phyloP scores from a whole-genome alignment of 305 asterid genomes.

The Andrographis paniculata region DNA sequence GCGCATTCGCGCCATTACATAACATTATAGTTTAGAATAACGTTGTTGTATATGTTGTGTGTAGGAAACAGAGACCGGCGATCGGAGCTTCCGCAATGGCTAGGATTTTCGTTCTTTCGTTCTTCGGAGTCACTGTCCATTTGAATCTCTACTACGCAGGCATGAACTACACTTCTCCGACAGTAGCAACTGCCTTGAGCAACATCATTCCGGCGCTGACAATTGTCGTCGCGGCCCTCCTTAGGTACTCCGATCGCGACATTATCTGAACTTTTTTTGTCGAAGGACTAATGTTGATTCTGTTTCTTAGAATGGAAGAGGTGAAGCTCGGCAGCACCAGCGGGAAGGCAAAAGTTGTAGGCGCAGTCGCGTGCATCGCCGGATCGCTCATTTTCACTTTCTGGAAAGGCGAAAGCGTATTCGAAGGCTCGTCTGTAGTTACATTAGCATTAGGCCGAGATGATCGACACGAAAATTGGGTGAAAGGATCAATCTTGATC shows the following conservation, averaged over 20 bases:
- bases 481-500: slow-evolving; percentile 20
- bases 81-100: slow-evolving; percentile 2
- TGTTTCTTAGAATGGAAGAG: slow-evolving; percentile 17
- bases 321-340: slow-evolving; percentile 10
- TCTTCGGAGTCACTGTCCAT: slow-evolving; percentile 19
- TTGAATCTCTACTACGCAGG: slow-evolving; percentile 18
- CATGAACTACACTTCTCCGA: slow-evolving; percentile 20
- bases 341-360: slow-evolving; percentile 21
- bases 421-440: neutral
- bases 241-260: slow-evolving; percentile 10
- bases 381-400: slow-evolving; percentile 23
- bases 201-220: slow-evolving; percentile 22
- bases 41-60: neutral
- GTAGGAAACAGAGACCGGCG: neutral
- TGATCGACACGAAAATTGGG: slow-evolving; percentile 7
- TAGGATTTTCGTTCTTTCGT: slow-evolving; percentile 19
- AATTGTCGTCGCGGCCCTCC: slow-evolving; percentile 10
- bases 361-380: slow-evolving; percentile 13
- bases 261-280: no score
- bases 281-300: neutral
- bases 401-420: slow-evolving; percentile 19
- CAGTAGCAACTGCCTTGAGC: slow-evolving; percentile 20
- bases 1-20: no score
- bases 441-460: slow-evolving; percentile 1
- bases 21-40: no score